Evolutionary conservation across 2,329 filamentous ascomycete species (phyloP), one percentile per base, ranked within the genome.

Genomic region (Aspergillus sp.): DNA sequence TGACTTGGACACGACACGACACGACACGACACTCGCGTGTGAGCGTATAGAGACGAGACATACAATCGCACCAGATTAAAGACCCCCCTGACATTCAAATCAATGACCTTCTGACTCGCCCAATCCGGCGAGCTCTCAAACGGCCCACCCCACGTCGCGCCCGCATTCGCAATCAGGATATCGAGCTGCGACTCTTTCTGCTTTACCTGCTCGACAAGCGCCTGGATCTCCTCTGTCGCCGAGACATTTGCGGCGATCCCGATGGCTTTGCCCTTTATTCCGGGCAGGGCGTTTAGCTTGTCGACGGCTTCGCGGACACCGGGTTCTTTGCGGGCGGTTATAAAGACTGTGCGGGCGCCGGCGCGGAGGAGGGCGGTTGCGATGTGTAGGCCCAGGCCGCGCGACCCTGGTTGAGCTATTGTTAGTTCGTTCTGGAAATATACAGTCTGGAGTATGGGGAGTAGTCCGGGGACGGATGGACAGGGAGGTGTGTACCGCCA

Each of bases 11-110:
- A 19, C 19, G 19, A 19, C 19, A 19, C 19, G 19, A 19, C 19
- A 19, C 19, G 19, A 19, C 19, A 19, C 2, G 19, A 19, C 19
- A 19, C 19, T 19, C 19, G 19, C 19, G 19, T 19, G 19, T 19
- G 19, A 19, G 19, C 19, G 19, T 19, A 19, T 19, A 48, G 11
- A n/a, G 3, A 17, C 23, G n/a, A 4, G 8, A 54, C 53, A 38
- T 47, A 60, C 61, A 63, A 34, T 6, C 61, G 58, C 7, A 60
- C 58, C 4, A 64, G 59, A 38, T 64, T 64, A n/a, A 64, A 64
- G 15, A 64, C 58, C 4, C 61, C 61, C 4, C 59, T 23, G 4
- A 64, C 61, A 50, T 64, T 64, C 17, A 64, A 13, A 15, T 64
- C 61, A 0, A 64, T 48, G 0, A 64, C 61, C 41, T 64, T 64